Evolutionary conservation across 345 rosid genomes (phyloP).

Genomic region (Eutrema yunnanense): DNA sequence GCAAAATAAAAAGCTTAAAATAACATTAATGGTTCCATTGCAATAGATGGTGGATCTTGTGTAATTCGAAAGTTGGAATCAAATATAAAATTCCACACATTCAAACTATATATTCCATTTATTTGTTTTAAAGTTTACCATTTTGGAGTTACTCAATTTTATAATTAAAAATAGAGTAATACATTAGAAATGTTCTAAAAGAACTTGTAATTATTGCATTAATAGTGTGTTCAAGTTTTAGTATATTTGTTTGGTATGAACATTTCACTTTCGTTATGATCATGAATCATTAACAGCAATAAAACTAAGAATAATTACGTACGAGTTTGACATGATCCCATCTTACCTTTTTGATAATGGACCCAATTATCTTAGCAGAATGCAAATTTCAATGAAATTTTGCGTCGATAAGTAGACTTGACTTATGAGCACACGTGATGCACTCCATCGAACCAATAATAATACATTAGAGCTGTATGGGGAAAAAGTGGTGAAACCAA

Average conservation of each 20-base stretch:
- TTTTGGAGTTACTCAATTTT: no score
- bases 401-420: constrained; percentile 16
- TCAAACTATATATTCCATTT: no score
- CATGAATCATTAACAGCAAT: constrained; percentile 4
- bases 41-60: no score
- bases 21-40: no score
- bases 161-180: no score
- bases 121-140: no score
- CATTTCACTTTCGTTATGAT: background rate
- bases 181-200: background rate
- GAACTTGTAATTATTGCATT: background rate
- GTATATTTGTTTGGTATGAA: background rate
- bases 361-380: constrained; percentile 10
- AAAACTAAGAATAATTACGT: constrained; percentile 5
- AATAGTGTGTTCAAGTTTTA: background rate
- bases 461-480: constrained; percentile 16
- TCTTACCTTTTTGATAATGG: constrained; percentile 19
- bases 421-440: constrained; percentile 14
- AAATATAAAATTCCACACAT: no score
- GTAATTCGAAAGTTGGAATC: no score
- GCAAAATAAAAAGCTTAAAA: no score
- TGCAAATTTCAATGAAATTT: constrained; percentile 6
- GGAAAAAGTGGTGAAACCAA: background rate
- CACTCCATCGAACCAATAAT: constrained; percentile 1
- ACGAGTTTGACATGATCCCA: constrained; percentile 30